Evolutionary conservation across 257 asterid genomes (phyloP), one percentile per base, ranked within the genome.

Genomic region (Rhazya stricta): DNA sequence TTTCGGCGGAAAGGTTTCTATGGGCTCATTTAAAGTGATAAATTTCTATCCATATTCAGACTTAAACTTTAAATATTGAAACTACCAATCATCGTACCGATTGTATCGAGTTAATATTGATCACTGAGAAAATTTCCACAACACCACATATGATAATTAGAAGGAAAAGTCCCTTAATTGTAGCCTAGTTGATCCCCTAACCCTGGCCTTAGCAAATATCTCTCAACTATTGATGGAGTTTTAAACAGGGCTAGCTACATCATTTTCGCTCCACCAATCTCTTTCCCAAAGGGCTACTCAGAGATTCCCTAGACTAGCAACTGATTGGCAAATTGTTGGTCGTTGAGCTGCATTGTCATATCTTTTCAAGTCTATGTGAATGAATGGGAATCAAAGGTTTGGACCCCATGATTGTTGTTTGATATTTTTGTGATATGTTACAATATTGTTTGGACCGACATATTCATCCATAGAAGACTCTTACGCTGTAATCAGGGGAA

Each of bases 331-430:
- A 10, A 34, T 29, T 42, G 67, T 39, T 34, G 58, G 78, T 67
- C 25, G 71, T 41, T 56, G 63, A 39, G 29, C 56, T 74, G 62
- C 56, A 69, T 69, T 61, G 39, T 75, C 79, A 75, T 51, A 63
- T 75, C 73, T 36, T n/a, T 23, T 65, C 67, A 45, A 45, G 61
- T 25, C 71, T 21, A 62, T 36, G 2, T 23, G 72, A 45, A 21
- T 30, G 25, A 27, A 69, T 12, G 43, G 25, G 21, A 46, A 45
- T 71, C 21, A 50, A 50, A 50, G 74, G 60, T 46, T 15, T 25
- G 74, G 46, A 48, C 74, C 74, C 73, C 62, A 50, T 50, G 32
- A 70, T 48, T 46, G 37, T 58, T 41, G 57, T 72, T 53, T 34
- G 9, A 34, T 71, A 53, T 34, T 43, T 69, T 18, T 32, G 66